Evolutionary conservation across 805 yeast species (phyloP).

Genomic region (Grigorovia humatica): DNA sequence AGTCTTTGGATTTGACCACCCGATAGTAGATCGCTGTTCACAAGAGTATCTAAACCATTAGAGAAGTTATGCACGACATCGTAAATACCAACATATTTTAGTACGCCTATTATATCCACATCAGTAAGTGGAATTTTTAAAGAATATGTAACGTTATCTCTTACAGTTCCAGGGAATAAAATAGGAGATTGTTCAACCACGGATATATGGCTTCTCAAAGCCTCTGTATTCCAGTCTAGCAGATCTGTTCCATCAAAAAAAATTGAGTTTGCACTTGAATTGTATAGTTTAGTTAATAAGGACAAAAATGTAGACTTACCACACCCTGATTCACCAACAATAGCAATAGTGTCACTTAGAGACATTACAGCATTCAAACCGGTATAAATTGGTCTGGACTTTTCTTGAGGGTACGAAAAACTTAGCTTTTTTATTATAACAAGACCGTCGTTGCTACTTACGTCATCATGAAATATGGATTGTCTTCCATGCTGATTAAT

Average conservation of each 20-base stretch:
- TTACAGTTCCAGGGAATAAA: slow-evolving; percentile 64
- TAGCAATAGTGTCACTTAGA: slow-evolving; percentile 45
- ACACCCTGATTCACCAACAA: slow-evolving; percentile 81
- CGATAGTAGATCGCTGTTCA: slow-evolving; percentile 51
- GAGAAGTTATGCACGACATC: slow-evolving; percentile 48
- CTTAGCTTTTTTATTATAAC: slow-evolving; percentile 36
- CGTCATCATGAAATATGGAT: not conserved
- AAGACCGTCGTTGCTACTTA: slow-evolving; percentile 6
- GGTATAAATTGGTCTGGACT: slow-evolving; percentile 28
- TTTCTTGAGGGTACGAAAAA: slow-evolving; percentile 39
- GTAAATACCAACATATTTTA: slow-evolving; percentile 39
- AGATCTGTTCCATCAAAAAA: slow-evolving; percentile 41
- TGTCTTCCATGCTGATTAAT: slow-evolving; percentile 1
- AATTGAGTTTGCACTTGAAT: slow-evolving; percentile 29
- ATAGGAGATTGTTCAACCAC: slow-evolving; percentile 69
- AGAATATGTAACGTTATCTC: slow-evolving; percentile 64
- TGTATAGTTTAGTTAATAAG: slow-evolving; percentile 46
- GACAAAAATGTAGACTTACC: slow-evolving; percentile 78
- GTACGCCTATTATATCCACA: slow-evolving; percentile 29
- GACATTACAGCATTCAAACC: slow-evolving; percentile 35
- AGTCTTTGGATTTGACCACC: slow-evolving; percentile 89
- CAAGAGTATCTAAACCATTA: slow-evolving; percentile 45
- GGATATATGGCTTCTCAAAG: slow-evolving; percentile 45
- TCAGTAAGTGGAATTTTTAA: slow-evolving; percentile 25
- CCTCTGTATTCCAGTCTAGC: slow-evolving; percentile 33